These are phyloP conservation scores for Sanghuangporus weigelae DNA, from an alignment of 1,284 basidiomycete genomes.

Conservation along the genomic window DNA sequence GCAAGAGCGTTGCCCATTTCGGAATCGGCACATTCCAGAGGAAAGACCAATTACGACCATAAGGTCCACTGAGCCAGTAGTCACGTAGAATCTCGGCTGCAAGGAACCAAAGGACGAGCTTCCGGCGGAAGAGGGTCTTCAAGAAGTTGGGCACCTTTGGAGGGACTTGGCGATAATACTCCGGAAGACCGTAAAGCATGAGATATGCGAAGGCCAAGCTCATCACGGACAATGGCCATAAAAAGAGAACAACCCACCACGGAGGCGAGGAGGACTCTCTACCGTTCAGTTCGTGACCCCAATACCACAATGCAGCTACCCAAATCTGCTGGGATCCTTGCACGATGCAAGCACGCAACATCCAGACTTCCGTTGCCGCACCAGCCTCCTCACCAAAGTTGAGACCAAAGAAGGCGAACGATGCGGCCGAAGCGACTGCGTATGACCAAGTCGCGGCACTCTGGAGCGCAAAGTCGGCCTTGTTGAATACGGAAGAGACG, in stretches of 20 bases:
- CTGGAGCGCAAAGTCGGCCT: conserved; percentile 60
- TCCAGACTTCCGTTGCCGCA: conserved; percentile 90
- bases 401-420: conserved; percentile 88
- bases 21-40: conserved; percentile 82
- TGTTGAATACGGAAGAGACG: conserved; percentile 54
- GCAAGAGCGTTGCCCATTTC: conserved; percentile 76
- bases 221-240: conserved; percentile 78
- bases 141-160: conserved; percentile 91
- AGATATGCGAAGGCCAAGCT: conserved; percentile 75
- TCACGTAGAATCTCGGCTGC: conserved; percentile 84
- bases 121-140: conserved; percentile 81
- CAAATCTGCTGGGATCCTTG: conserved; percentile 92
- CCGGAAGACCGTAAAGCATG: conserved; percentile 81
- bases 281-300: conserved; percentile 77
- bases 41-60: conserved; percentile 92
- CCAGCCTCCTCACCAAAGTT: conserved; percentile 96
- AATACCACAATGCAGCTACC: conserved; percentile 92
- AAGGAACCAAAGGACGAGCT: conserved; percentile 90
- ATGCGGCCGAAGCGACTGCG: conserved; percentile 82
- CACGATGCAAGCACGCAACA: conserved; percentile 81
- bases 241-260: conserved; percentile 79
- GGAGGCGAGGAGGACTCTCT: conserved; percentile 49
- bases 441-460: conserved; percentile 86
- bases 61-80: conserved; percentile 91
- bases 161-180: conserved; percentile 84